Evolutionary conservation across 306 rosid genomes (phyloP).

Genomic region (Begonia masoniana): DNA sequence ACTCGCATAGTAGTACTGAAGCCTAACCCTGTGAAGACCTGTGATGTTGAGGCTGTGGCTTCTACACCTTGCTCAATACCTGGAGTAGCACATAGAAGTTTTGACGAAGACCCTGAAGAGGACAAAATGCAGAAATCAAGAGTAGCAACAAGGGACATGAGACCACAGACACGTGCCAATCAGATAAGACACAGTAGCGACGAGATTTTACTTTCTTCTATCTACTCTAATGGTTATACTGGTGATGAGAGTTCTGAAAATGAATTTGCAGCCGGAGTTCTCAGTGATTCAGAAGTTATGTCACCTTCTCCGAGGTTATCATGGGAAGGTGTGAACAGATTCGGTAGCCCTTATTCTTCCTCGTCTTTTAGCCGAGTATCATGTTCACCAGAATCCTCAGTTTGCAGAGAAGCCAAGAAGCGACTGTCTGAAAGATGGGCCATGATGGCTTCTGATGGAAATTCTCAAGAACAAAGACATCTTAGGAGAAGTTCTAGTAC

Average conservation of each 20-base stretch:
- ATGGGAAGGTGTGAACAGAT: constrained; percentile 60
- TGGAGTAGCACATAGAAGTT: constrained; percentile 24
- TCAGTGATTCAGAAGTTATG: constrained; percentile 61
- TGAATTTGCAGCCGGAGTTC: constrained; percentile 50
- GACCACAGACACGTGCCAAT: constrained; percentile 39
- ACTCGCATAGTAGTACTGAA: constrained; percentile 84
- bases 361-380: constrained; percentile 58
- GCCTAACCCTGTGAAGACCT: constrained; percentile 58
- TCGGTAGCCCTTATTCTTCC: constrained; percentile 56
- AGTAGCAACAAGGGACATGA: constrained; percentile 34
- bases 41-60: constrained; percentile 32
- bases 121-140: constrained; percentile 35
- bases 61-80: constrained; percentile 50
- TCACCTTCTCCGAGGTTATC: constrained; percentile 71
- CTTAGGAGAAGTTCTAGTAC: constrained; percentile 56
- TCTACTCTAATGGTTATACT: constrained; percentile 61
- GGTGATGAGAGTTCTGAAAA: constrained; percentile 78
- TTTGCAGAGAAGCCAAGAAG: constrained; percentile 91
- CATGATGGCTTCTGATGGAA: constrained; percentile 47
- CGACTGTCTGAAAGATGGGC: constrained; percentile 92
- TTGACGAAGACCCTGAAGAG: constrained; percentile 33
- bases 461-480: constrained; percentile 44
- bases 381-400: constrained; percentile 82
- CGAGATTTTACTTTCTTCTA: constrained; percentile 49
- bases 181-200: constrained; percentile 42